Percentiles rank a stretch among this genome's conserved stretches.
Evolutionary conservation across 441 rosid species (phyloP).

Genomic region (Manihot esculenta): DNA sequence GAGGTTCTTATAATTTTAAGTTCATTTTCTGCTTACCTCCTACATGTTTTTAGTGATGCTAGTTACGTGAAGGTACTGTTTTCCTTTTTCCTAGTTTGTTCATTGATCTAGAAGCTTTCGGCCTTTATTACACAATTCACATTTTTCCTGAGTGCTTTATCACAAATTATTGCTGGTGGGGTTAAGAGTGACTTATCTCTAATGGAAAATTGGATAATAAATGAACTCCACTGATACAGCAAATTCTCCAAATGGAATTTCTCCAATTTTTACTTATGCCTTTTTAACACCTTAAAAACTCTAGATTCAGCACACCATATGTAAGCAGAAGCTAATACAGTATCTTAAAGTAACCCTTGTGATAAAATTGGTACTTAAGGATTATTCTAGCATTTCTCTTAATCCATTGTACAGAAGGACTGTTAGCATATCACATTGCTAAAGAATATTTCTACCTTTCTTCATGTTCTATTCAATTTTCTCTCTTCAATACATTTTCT

Average conservation of each 20-base stretch:
- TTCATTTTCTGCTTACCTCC: slow-evolving; percentile 1
- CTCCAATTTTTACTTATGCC: not conserved
- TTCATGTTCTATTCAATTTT: not conserved
- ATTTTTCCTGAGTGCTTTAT: not conserved
- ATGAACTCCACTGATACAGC: not conserved
- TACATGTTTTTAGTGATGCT: slow-evolving; percentile 2
- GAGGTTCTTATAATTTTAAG: slow-evolving; percentile 35
- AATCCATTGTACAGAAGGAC: not conserved
- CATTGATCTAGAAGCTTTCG: not conserved
- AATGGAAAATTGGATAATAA: not conserved
- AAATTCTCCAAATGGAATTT: not conserved
- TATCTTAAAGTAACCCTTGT: not conserved
- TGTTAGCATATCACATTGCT: not conserved
- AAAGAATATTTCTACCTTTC: not conserved
- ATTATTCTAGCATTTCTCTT: not conserved
- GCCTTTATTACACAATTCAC: slow-evolving; percentile 3
- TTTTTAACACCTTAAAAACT: not conserved
- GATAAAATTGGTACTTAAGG: not conserved
- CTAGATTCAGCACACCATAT: not conserved
- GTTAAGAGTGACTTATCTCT: not conserved
- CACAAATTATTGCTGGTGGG: not conserved
- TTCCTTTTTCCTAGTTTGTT: not conserved
- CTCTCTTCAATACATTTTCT: not conserved
- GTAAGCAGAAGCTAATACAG: not conserved
- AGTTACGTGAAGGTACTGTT: not conserved